Base-by-base conservation (phyloP, 2,329 filamentous ascomycete species). In the Coleophoma crateriformis region DNA sequence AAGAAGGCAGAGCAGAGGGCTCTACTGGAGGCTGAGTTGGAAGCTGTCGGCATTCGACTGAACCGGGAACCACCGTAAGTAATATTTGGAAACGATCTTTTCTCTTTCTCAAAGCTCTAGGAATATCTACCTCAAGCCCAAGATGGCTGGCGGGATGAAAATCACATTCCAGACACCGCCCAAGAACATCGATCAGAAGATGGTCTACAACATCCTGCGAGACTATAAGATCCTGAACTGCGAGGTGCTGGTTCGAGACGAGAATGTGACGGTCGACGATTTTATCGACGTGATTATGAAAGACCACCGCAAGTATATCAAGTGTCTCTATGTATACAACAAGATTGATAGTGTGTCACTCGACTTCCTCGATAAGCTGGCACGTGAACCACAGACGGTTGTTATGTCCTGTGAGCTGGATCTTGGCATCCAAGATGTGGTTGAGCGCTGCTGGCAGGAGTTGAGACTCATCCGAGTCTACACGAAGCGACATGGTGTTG, bases 281-380 rank as follows among this genome's bases (percentile, higher is more conserved):
- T 88, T 99, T 68, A 99, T 99, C 72, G 94, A 99, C 68, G 90
- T 96, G 54, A 96, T 99, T 71, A 97, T 97, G 92, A 95, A 94
- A 70, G 90, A 96, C 66, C 94, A 99, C 75, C 79, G 94, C 65
- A 99, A 95, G 70, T 99, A 99, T 76, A 96, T 99, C 75, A 82
- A 61, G 67, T 85, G 89, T 65, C 78, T 99, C 33, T 99, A 99
- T 71, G 92, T 97, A 33, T 99, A 99, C 83, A 99, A 99, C 85
- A 99, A 99, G 74, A 95, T 99, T 72, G 94, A 99, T 73, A 86
- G 83, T 67, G 88, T 99, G 53, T 92, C 87, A 39, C 81, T 99
- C 57, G 90, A 96, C 66, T 95, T 95, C 70, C 81, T 99, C 44
- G 88, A 99, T 74, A 84, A 87, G 66, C 77, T 99, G 19, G 94